These are phyloP conservation scores for Coniferiporia sulphurascens DNA, from an alignment of 1,284 basidiomycete species.

Conservation along the genomic window DNA sequence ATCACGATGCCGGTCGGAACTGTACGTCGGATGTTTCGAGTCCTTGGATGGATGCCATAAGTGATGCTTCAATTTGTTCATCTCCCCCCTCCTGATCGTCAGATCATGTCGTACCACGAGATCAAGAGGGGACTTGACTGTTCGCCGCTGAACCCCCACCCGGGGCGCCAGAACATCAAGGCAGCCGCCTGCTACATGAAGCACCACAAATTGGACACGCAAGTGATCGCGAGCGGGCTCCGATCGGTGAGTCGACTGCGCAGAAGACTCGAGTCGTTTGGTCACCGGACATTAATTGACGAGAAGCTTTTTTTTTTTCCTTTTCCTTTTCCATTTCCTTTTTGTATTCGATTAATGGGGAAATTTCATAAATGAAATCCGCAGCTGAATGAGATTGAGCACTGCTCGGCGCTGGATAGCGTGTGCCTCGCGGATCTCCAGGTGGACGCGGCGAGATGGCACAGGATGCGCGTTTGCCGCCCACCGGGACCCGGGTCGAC, in stretches of 20 bases:
- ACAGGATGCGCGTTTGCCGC: constrained; percentile 6
- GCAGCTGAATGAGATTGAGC: constrained; percentile 6
- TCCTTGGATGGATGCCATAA: no score
- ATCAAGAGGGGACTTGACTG: constrained; percentile 24
- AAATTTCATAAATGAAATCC: background rate
- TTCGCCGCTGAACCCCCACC: constrained; percentile 29
- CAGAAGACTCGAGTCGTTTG: background rate
- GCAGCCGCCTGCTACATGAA: constrained; percentile 43
- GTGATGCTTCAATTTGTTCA: background rate
- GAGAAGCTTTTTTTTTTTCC: background rate
- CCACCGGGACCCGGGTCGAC: constrained; percentile 6
- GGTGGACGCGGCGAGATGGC: background rate
- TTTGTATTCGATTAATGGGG: no score
- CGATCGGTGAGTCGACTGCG: constrained; percentile 20
- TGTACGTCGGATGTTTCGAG: constrained; percentile 32
- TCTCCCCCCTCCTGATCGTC: background rate
- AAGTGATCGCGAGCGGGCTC: constrained; percentile 36
- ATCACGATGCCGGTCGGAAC: constrained; percentile 45
- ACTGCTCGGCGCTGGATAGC: background rate
- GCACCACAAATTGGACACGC: constrained; percentile 36
- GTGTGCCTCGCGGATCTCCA: constrained; percentile 7
- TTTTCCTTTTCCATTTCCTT: no score
- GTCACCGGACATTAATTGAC: no score
- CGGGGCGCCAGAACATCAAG: constrained; percentile 45
- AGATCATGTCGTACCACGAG: constrained; percentile 43